Conservation (phyloP, 352 stramenopile species). For the Aphanomyces stellatus region DNA sequence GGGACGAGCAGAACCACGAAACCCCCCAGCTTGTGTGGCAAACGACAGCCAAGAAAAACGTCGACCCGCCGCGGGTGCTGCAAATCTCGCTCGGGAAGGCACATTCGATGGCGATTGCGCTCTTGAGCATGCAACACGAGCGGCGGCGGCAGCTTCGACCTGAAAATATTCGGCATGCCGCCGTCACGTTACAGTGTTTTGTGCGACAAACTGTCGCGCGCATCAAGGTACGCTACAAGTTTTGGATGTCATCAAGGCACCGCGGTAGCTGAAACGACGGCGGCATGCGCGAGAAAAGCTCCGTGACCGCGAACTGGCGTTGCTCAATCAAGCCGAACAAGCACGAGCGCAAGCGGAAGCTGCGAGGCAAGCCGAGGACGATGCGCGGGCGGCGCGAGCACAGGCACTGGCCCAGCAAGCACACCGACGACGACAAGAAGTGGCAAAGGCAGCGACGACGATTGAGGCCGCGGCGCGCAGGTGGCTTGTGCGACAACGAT, state of each 20-base stretch:
- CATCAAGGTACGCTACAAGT: neutral
- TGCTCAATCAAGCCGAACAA: no score
- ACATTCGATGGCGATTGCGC: neutral
- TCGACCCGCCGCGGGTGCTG: neutral
- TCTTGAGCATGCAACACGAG: neutral
- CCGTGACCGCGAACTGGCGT: no score
- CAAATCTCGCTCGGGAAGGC: slow-evolving; percentile 8
- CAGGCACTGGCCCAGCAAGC: neutral
- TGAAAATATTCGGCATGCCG: neutral
- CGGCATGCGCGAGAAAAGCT: no score
- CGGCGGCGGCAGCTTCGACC: neutral
- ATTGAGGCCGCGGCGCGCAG: neutral
- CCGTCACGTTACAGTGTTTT: slow-evolving; percentile 1
- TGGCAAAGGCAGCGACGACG: neutral
- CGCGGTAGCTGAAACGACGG: neutral
- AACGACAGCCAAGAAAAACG: neutral
- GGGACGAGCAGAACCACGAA: slow-evolving; percentile 10
- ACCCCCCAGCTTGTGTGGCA: neutral
- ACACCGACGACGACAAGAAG: neutral
- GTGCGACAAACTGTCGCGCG: neutral
- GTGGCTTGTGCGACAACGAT: no score
- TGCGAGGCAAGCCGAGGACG: no score
- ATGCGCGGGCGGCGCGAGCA: no score
- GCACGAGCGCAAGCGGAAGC: no score
- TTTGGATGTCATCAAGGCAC: neutral